Percentiles rank a stretch among this genome's conserved stretches.
Conservation (phyloP, 2,329 filamentous ascomycete species). For the Pezicula carpinea region DNA sequence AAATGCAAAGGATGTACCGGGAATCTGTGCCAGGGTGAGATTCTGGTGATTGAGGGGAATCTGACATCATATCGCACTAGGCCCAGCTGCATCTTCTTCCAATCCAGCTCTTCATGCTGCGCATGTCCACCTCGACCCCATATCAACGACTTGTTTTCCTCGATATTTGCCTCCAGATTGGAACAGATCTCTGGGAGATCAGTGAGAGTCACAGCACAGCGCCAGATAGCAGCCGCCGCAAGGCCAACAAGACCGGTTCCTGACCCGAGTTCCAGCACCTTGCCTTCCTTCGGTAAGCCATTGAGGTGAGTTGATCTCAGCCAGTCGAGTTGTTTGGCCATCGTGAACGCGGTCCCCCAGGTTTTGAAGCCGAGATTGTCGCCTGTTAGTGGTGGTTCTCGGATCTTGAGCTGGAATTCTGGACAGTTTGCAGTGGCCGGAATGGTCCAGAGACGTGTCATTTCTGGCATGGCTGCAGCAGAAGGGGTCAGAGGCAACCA, state of each 20-base stretch:
- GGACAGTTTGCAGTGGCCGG: slow-evolving; percentile 34
- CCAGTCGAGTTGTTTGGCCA: slow-evolving; percentile 65
- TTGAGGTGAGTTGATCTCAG: slow-evolving; percentile 33
- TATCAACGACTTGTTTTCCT: slow-evolving; percentile 56
- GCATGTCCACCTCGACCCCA: slow-evolving; percentile 49
- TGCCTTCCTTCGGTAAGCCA: not conserved
- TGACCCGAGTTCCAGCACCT: slow-evolving; percentile 74
- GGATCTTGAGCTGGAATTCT: slow-evolving; percentile 63
- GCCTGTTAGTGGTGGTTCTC: slow-evolving; percentile 82
- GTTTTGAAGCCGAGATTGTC: slow-evolving; percentile 92
- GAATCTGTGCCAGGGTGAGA: slow-evolving; percentile 5
- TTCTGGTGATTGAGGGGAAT: slow-evolving; percentile 1
- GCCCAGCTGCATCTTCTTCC: slow-evolving; percentile 36
- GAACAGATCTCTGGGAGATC: slow-evolving; percentile 80
- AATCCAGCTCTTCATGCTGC: slow-evolving; percentile 60
- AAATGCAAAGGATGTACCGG: slow-evolving; percentile 8
- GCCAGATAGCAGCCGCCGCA: slow-evolving; percentile 71
- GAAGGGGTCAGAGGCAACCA: not conserved
- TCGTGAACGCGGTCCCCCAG: slow-evolving; percentile 86
- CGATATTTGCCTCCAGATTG: slow-evolving; percentile 73
- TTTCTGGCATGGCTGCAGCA: slow-evolving; percentile 52
- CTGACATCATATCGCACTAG: slow-evolving; percentile 38
- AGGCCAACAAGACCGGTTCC: slow-evolving; percentile 90
- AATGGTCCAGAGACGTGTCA: slow-evolving; percentile 57
- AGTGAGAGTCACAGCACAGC: slow-evolving; percentile 65